These are phyloP conservation scores for Fagopyrum tataricum DNA, from an alignment of 148 eudicot genomes.

Conservation along the genomic window DNA sequence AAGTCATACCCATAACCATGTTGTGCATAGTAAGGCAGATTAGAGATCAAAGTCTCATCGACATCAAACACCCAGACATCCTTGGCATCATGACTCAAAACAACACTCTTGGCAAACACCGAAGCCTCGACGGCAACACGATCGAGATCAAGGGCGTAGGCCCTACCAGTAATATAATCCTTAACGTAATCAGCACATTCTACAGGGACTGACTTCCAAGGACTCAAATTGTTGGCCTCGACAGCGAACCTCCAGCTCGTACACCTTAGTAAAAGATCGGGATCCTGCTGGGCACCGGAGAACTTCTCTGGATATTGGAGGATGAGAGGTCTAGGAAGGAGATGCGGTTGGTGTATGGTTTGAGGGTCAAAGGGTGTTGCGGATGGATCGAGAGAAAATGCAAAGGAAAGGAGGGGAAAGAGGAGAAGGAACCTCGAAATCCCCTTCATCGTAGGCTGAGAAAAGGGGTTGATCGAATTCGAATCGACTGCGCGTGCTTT, in stretches of 20 bases:
- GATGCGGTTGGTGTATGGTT: slow-evolving; percentile 15
- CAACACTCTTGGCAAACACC: slow-evolving; percentile 37
- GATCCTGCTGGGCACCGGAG: slow-evolving; percentile 21
- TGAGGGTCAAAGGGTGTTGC: not conserved
- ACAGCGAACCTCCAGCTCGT: slow-evolving; percentile 82
- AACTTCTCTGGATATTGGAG: slow-evolving; percentile 35
- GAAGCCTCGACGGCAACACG: slow-evolving; percentile 56
- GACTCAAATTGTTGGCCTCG: slow-evolving; percentile 67
- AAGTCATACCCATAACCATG: slow-evolving; percentile 81
- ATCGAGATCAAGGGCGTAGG: slow-evolving; percentile 55
- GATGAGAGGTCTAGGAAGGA: slow-evolving; percentile 50
- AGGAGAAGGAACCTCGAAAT: slow-evolving; percentile 17
- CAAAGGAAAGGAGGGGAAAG: slow-evolving; percentile 20
- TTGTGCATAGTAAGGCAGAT: slow-evolving; percentile 74
- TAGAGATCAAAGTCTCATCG: slow-evolving; percentile 87
- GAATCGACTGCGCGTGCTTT: not conserved
- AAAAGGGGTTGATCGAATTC: not conserved
- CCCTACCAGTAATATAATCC: slow-evolving; percentile 45
- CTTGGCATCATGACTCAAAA: slow-evolving; percentile 46
- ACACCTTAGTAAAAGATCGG: slow-evolving; percentile 38
- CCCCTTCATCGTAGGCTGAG: slow-evolving; percentile 9
- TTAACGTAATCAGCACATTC: slow-evolving; percentile 73
- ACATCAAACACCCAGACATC: slow-evolving; percentile 89
- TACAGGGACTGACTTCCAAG: slow-evolving; percentile 73
- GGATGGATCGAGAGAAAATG: slow-evolving; percentile 23